Evolutionary conservation across 177 flowering plant genomes (phyloP), one percentile per base, ranked within the genome.

Genomic region (Tripterygium wilfordii): DNA sequence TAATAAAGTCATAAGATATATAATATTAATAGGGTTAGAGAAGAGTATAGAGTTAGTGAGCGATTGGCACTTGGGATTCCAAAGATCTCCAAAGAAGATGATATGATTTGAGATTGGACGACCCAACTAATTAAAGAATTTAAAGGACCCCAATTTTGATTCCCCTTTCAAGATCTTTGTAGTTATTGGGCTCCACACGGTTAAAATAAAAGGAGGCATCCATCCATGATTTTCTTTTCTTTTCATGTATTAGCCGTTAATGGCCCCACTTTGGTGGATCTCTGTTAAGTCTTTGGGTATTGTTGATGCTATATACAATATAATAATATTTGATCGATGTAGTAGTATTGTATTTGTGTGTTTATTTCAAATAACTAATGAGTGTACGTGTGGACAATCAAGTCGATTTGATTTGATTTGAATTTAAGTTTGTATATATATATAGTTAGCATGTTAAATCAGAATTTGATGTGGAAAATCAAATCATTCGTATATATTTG

Each of bases 61-160:
- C 58, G 26, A 60, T 56, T 60, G 65, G 69, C 54, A 27, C 65
- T 56, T 60, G 65, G 69, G 65, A 65, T 60, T 65, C 69, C 65
- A 47, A 42, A 53, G 49, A 57, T 41, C 45, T 44, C 15, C 24
- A 23, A 12, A 45, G 48, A 58, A 42, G 22, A 36, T 41, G 51
- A 54, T n/a, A 36, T 57, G 65, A 53, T 61, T 61, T 32, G 64
- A 41, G 57, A 52, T 35, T 40, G 48, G 53, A 59, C 57, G 57
- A 65, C 55, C 55, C 57, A 5, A 28, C 31, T 10, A 65, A 53
- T 64, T 54, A 53, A 55, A 48, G 56, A 55, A 40, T 31, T 13
- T 49, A 53, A 20, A 28, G 21, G n/a, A 24, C 14, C 18, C 19
- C 19, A 8, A 36, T 5, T 36, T 36, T 36, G 40, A 36, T 36